Percentiles rank a stretch among this genome's conserved stretches.
phyloP scores from a whole-genome alignment of 352 stramenopile species.

The Lagenidium sp. region DNA sequence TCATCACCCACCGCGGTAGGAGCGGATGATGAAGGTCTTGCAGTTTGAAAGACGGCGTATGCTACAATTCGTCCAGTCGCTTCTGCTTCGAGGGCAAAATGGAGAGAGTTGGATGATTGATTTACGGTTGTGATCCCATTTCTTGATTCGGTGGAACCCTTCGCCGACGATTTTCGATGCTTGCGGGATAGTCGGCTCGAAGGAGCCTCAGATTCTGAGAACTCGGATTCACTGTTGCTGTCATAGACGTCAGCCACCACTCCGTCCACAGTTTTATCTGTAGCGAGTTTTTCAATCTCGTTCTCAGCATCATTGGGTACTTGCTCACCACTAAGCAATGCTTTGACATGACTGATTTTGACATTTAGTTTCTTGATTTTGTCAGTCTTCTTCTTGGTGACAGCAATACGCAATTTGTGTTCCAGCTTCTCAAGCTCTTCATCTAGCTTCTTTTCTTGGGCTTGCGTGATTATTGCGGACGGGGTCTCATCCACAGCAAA shows the following conservation, averaged over 20 bases:
- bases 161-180: conserved; percentile 7
- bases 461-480: conserved; percentile 80
- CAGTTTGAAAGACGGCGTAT: conserved; percentile 61
- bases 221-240: conserved; percentile 83
- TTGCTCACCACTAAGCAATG: conserved; percentile 69
- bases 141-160: not conserved
- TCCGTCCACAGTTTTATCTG: conserved; percentile 15
- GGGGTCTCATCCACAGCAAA: conserved; percentile 79
- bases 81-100: conserved; percentile 79
- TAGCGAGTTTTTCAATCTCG: conserved; percentile 29
- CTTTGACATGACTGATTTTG: conserved; percentile 77
- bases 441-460: conserved; percentile 85
- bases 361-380: conserved; percentile 81
- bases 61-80: conserved; percentile 74
- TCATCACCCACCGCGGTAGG: conserved; percentile 6
- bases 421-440: conserved; percentile 87
- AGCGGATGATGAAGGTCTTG: conserved; percentile 4
- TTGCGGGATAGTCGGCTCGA: conserved; percentile 17
- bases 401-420: conserved; percentile 82
- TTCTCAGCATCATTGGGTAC: conserved; percentile 30
- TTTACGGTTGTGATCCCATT: conserved; percentile 1
- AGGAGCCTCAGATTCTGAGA: conserved; percentile 59
- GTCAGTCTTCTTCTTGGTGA: conserved; percentile 86
- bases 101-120: conserved; percentile 50
- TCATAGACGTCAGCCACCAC: conserved; percentile 48